Evolutionary conservation across 768 basidiomycete genomes (phyloP).

Genomic region (Hygrocybe coccinea): DNA sequence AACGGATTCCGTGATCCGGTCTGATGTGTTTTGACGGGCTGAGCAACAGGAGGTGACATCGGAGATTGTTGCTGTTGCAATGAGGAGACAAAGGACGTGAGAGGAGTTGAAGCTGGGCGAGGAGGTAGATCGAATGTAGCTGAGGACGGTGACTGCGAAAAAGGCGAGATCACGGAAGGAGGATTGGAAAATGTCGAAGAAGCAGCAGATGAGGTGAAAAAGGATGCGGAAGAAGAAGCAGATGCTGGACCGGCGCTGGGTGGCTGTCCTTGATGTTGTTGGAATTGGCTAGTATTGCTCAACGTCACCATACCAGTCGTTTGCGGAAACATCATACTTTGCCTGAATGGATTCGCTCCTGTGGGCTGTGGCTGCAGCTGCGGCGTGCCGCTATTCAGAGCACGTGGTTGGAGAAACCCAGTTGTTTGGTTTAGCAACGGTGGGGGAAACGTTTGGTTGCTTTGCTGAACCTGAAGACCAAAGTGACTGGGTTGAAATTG

Average conservation of each 20-base stretch:
- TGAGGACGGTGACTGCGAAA: slow-evolving; percentile 19
- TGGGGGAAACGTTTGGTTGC: slow-evolving; percentile 49
- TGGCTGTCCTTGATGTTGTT: slow-evolving; percentile 9
- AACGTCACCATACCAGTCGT: slow-evolving; percentile 54
- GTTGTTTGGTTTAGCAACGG: slow-evolving; percentile 56
- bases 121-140: slow-evolving; percentile 36
- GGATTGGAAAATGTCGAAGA: slow-evolving; percentile 17
- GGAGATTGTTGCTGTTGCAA: slow-evolving; percentile 17
- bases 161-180: slow-evolving; percentile 20
- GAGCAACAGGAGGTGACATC: slow-evolving; percentile 43
- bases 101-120: slow-evolving; percentile 71
- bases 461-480: slow-evolving; percentile 32
- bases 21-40: slow-evolving; percentile 77
- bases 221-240: slow-evolving; percentile 10
- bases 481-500: slow-evolving; percentile 43
- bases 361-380: slow-evolving; percentile 48
- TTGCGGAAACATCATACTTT: slow-evolving; percentile 66
- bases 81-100: slow-evolving; percentile 37
- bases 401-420: slow-evolving; percentile 26
- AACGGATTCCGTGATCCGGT: slow-evolving; percentile 97
- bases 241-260: slow-evolving; percentile 8
- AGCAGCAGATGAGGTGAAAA: background rate
- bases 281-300: slow-evolving; percentile 13
- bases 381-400: slow-evolving; percentile 36
- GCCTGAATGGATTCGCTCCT: slow-evolving; percentile 79